Base-by-base conservation (phyloP, 805 yeast species). In the Kluyveromyces aestuarii region DNA sequence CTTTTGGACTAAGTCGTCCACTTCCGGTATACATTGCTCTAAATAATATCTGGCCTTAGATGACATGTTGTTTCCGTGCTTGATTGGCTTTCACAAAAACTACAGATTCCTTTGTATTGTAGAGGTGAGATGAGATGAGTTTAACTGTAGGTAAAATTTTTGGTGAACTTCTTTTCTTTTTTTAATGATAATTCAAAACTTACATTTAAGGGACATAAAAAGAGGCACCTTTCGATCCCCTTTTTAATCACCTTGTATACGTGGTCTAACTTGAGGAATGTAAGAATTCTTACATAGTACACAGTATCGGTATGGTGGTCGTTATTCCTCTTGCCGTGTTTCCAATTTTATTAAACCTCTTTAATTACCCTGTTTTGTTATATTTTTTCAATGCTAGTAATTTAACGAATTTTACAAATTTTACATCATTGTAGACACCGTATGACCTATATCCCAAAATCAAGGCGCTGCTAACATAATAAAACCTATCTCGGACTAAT, bases 21-120 rank as follows among this genome's bases (percentile, higher is more conserved):
- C 74, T 67, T 93, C 99, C 0, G 96, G 96, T 60, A 90, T 89
- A 6, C 89, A 78, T 71, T 78, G 80, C 58, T 80, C 84, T 58
- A 80, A 60, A 51, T 74, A 76, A 59, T 73, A 78, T 57, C 84
- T 70, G 6, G 77, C 73, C 52, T 77, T 76, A 17, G 79, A 74
- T n/a, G 79, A 68, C 81, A 76, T 76, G 11, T 17, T 25, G 21
- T 35, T 35, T 35, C 16, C 46, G 7, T 14, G 14, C 37, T 8
- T 14, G 2, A 13, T 8, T 19, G 33, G 37, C 11, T 21, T 19
- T 27, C 7, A 21, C 21, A 5, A 11, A 6, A 17, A 21, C 9
- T 13, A 17, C 19, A 35, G n/a, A 30, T 35, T 37, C 40, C 33
- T 13, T 3, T 18, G 3, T 16, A 18, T 2, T n/a, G 8, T 25